Evolutionary conservation across 2,329 filamentous ascomycete genomes (phyloP).

Genomic region (Chalara sp.): DNA sequence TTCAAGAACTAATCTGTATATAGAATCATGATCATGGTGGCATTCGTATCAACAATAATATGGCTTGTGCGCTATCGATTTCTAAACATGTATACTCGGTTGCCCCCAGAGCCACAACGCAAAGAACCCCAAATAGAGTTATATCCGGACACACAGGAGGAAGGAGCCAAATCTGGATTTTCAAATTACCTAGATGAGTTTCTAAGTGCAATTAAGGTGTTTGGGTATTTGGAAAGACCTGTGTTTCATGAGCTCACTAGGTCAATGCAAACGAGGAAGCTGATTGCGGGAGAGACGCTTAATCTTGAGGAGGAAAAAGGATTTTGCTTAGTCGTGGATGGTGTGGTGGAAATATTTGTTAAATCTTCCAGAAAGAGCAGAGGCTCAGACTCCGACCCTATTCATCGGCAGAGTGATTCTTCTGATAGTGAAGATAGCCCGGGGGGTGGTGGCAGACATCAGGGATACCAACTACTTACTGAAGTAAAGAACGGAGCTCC

Average conservation of each 20-base stretch:
- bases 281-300: slow-evolving; percentile 92
- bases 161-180: slow-evolving; percentile 81
- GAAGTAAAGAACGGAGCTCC: slow-evolving; percentile 97
- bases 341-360: slow-evolving; percentile 94
- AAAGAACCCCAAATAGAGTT: slow-evolving; percentile 94
- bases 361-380: slow-evolving; percentile 65
- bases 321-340: slow-evolving; percentile 95
- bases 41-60: slow-evolving; percentile 74
- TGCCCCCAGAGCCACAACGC: slow-evolving; percentile 89
- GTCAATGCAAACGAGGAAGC: slow-evolving; percentile 95
- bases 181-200: slow-evolving; percentile 98
- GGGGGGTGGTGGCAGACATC: slow-evolving; percentile 53
- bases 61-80: slow-evolving; percentile 96
- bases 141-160: slow-evolving; percentile 88
- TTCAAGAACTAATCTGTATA: slow-evolving; percentile 1
- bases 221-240: slow-evolving; percentile 90
- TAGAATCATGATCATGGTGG: slow-evolving; percentile 70
- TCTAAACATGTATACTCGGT: slow-evolving; percentile 90
- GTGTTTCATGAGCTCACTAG: slow-evolving; percentile 97
- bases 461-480: slow-evolving; percentile 89
- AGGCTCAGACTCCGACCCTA: slow-evolving; percentile 32
- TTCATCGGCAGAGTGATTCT: slow-evolving; percentile 38
- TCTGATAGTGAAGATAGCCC: slow-evolving; percentile 64
- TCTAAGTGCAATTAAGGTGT: slow-evolving; percentile 96
- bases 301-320: slow-evolving; percentile 96